Base-by-base conservation (phyloP, 108 stramenopile species). In the Fragilaria radians region DNA sequence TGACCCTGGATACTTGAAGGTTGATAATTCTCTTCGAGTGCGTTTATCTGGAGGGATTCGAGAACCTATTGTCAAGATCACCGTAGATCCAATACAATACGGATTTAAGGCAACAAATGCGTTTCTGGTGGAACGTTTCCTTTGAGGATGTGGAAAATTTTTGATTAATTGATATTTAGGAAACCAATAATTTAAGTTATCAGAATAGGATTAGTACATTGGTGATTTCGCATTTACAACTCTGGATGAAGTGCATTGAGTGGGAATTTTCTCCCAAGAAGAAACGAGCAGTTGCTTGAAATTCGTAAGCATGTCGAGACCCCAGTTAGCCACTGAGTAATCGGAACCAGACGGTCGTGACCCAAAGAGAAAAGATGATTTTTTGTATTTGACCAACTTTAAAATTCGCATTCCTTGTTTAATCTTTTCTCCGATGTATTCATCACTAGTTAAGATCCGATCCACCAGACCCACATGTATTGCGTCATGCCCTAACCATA, bases 401-500 rank as follows among this genome's bases (percentile, higher is more conserved):
- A 91, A 54, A 0, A 86, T 84, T n/a, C 73, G 49, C 7, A 70
- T 73, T 25, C 85, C 87, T 3, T 81, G 46, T 21, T 32, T 27
- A 7, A 92, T 68, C 32, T 69, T 46, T 49, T 83, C 68, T 9
- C 30, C 61, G 30, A 92, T 86, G 54, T 92, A 92, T 32, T 92
- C 87, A 63, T 82, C 88, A 55, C 80, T 84, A 0, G 91, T 88
- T 5, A 72, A 66, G 34, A 92, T 62, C n/a, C 76, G 64, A 62
- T 92, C 91, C 25, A 92, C 71, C 60, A 92, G 65, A 7, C 80
- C 81, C 2, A 71, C 36, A n/a, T 81, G 63, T 3, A 85, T 17
- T 1, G 91, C 87, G 61, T 86, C 77, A n/a, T 54, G 57, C 23
- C 83, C 91, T 42, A 92, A 72, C 74, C 79, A 92, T 28, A 85